Evolutionary conservation across 192 early-diverging fungal species (phyloP).

Genomic region (Mortierella alpina): DNA sequence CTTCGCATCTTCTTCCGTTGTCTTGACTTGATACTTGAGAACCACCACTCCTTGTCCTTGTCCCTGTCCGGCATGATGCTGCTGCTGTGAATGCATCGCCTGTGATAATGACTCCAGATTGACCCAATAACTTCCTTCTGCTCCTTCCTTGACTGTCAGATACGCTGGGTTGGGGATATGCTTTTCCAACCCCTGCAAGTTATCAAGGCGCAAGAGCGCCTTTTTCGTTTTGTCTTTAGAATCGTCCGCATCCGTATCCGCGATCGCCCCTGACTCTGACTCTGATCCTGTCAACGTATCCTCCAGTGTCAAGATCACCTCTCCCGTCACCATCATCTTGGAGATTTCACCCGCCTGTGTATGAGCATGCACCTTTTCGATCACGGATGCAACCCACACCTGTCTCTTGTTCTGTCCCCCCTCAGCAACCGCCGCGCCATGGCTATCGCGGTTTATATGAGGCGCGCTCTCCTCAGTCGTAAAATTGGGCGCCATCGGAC

Average conservation of each 20-base stretch:
- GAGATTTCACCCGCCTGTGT: constrained; percentile 55
- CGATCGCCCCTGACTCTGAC: too few species aligned
- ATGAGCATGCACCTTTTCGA: constrained; percentile 58
- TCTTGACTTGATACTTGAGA: constrained; percentile 57
- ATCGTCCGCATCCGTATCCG: background rate
- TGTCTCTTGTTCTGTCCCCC: constrained; percentile 9
- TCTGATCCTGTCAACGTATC: constrained; percentile 8
- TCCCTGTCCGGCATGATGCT: constrained; percentile 11
- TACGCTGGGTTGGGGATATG: constrained; percentile 51
- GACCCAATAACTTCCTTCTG: constrained; percentile 48
- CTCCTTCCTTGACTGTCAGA: constrained; percentile 33
- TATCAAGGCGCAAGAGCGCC: constrained; percentile 45
- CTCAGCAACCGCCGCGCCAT: background rate
- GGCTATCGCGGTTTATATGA: background rate
- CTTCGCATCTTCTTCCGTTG: constrained; percentile 21
- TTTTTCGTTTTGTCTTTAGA: constrained; percentile 6
- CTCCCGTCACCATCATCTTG: constrained; percentile 60
- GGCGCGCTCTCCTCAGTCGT: too few species aligned
- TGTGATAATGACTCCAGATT: constrained; percentile 49
- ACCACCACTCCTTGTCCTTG: constrained; percentile 32
- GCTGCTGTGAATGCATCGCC: constrained; percentile 2
- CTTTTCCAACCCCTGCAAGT: constrained; percentile 50
- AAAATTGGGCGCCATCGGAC: too few species aligned
- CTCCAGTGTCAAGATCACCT: constrained; percentile 54
- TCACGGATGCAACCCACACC: constrained; percentile 50